Evolutionary conservation across 495 filamentous ascomycete species (phyloP).

Genomic region (Aspergillus heteromorphus): DNA sequence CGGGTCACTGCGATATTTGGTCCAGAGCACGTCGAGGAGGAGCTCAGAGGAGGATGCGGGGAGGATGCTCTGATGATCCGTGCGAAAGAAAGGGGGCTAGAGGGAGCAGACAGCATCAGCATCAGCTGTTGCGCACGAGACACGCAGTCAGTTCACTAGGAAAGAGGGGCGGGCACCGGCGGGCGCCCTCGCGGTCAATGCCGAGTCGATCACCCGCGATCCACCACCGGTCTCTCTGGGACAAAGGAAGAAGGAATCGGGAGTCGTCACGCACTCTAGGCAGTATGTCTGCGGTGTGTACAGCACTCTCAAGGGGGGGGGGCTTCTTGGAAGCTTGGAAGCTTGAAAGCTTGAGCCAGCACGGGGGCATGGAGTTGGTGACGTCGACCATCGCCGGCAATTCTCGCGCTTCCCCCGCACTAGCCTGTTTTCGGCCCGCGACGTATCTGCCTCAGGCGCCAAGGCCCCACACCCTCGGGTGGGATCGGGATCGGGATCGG

Average conservation of each 20-base stretch:
- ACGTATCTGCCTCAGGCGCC: neutral
- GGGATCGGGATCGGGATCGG: too few species aligned
- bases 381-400: constrained; percentile 9
- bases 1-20: neutral
- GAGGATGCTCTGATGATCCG: neutral
- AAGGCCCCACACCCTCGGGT: too few species aligned
- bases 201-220: constrained; percentile 6
- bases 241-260: neutral
- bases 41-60: neutral
- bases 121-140: neutral
- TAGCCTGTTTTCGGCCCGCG: neutral
- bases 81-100: neutral
- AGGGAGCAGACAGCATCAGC: neutral
- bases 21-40: neutral
- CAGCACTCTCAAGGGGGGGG: too few species aligned
- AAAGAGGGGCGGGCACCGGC: neutral
- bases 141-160: neutral
- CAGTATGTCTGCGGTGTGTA: too few species aligned
- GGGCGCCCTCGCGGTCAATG: neutral
- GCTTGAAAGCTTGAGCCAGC: neutral
- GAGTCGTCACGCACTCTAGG: neutral
- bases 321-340: too few species aligned
- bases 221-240: neutral
- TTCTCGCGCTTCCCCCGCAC: constrained; percentile 9
- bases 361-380: neutral